Conservation (phyloP, 2,329 filamentous ascomycete species). For the Hypoxylon sp. region DNA sequence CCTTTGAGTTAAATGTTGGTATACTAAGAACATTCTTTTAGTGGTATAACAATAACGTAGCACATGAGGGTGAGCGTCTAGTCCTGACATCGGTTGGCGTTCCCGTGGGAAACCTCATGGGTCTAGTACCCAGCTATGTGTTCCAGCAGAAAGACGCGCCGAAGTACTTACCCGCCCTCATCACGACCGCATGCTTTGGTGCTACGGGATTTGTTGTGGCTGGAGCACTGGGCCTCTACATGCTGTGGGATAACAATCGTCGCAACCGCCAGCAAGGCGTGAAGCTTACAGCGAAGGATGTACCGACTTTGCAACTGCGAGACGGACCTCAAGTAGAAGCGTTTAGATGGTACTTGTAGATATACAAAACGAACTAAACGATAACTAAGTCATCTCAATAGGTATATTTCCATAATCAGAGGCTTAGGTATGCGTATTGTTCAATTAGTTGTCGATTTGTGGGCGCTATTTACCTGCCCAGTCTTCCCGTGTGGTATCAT, state of each 20-base stretch:
- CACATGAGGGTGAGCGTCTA: slow-evolving; percentile 76
- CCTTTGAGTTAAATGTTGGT: too few species aligned
- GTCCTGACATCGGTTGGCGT: slow-evolving; percentile 76
- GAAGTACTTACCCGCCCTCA: slow-evolving; percentile 71
- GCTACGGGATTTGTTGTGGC: slow-evolving; percentile 65
- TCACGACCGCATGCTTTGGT: slow-evolving; percentile 71
- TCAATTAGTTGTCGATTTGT: background rate
- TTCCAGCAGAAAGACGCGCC: slow-evolving; percentile 70
- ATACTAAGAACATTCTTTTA: slow-evolving; percentile 20
- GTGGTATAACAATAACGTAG: slow-evolving; percentile 86
- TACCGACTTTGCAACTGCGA: slow-evolving; percentile 63
- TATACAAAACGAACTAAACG: too few species aligned
- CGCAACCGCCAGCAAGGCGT: slow-evolving; percentile 65
- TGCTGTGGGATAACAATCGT: slow-evolving; percentile 70
- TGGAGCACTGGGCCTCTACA: slow-evolving; percentile 65
- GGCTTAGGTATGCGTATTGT: too few species aligned
- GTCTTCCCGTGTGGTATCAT: slow-evolving; percentile 3
- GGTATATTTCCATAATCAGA: too few species aligned
- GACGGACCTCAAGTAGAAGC: slow-evolving; percentile 62
- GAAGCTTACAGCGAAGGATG: slow-evolving; percentile 62
- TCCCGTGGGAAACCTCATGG: slow-evolving; percentile 80
- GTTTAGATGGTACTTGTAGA: slow-evolving; percentile 66
- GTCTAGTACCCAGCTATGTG: slow-evolving; percentile 73
- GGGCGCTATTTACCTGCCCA: background rate
- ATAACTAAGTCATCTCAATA: too few species aligned